phyloP scores from a whole-genome alignment of 768 basidiomycete genomes.

The Hericium rajendrae region DNA sequence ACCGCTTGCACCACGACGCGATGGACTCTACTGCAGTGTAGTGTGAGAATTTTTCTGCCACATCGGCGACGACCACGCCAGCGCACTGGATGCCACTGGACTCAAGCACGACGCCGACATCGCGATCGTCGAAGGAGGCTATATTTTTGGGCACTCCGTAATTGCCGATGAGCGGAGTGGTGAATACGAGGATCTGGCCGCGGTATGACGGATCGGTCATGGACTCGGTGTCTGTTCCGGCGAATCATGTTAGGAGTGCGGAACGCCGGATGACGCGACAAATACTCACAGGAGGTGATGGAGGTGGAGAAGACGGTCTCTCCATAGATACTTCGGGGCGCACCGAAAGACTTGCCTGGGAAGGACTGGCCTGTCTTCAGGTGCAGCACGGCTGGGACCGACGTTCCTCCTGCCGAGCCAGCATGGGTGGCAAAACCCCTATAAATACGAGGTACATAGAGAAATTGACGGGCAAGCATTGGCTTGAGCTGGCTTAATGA shows the following conservation, averaged over 20 bases:
- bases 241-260: constrained; percentile 8
- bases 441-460: constrained; percentile 38
- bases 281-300: constrained; percentile 84
- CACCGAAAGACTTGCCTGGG: constrained; percentile 82
- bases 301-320: constrained; percentile 99
- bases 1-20: constrained; percentile 84
- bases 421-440: constrained; percentile 65
- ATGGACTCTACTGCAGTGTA: constrained; percentile 90
- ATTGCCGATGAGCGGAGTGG: constrained; percentile 96
- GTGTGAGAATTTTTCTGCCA: constrained; percentile 93
- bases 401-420: constrained; percentile 25
- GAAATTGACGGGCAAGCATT: constrained; percentile 52
- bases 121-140: constrained; percentile 57
- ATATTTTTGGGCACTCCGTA: constrained; percentile 89
- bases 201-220: constrained; percentile 99
- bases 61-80: constrained; percentile 87
- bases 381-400: constrained; percentile 76
- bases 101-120: constrained; percentile 85
- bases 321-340: constrained; percentile 78
- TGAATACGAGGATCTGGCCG: constrained; percentile 97
- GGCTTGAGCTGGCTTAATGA: constrained; percentile 22
- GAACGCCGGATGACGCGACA: neutral
- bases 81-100: constrained; percentile 85
- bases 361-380: constrained; percentile 93
- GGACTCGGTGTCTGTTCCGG: constrained; percentile 82